A percentile compares a stretch with the other conserved stretches of the same genome.
Evolutionary conservation across 306 rosid species (phyloP).

Genomic region (Abrus precatorius): DNA sequence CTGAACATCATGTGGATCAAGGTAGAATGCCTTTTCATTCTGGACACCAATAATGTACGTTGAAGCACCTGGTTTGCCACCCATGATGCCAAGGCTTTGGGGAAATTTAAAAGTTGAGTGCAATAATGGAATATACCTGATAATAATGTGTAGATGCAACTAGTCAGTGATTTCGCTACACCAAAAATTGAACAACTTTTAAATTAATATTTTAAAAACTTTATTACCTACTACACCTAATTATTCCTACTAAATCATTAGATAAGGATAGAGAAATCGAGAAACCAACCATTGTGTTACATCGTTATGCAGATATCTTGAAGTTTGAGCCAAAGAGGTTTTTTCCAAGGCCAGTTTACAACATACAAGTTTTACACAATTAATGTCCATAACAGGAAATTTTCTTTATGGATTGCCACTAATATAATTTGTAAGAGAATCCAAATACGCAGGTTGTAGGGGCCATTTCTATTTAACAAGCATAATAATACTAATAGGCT

Average conservation of each 20-base stretch:
- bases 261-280: slow-evolving; percentile 7
- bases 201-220: slow-evolving; percentile 37
- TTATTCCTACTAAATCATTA: slow-evolving; percentile 1
- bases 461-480: not conserved
- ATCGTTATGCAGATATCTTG: slow-evolving; percentile 6
- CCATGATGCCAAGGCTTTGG: slow-evolving; percentile 96
- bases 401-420: slow-evolving; percentile 1
- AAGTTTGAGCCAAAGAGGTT: not conserved
- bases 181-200: slow-evolving; percentile 4
- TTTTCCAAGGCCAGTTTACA: not conserved
- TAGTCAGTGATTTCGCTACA: slow-evolving; percentile 26
- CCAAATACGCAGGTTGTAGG: not conserved
- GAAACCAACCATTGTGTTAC: slow-evolving; percentile 8
- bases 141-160: slow-evolving; percentile 43
- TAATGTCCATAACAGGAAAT: slow-evolving; percentile 1
- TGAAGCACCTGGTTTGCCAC: slow-evolving; percentile 93
- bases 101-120: slow-evolving; percentile 86
- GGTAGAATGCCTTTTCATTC: slow-evolving; percentile 89
- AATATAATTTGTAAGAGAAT: not conserved
- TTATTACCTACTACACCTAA: slow-evolving; percentile 16
- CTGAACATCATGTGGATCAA: slow-evolving; percentile 95
- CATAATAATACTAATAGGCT: not conserved
- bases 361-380: not conserved
- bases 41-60: slow-evolving; percentile 93
- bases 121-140: slow-evolving; percentile 89